Evolutionary conservation across 2,329 filamentous ascomycete species (phyloP).

Genomic region (Exophiala calicioides): DNA sequence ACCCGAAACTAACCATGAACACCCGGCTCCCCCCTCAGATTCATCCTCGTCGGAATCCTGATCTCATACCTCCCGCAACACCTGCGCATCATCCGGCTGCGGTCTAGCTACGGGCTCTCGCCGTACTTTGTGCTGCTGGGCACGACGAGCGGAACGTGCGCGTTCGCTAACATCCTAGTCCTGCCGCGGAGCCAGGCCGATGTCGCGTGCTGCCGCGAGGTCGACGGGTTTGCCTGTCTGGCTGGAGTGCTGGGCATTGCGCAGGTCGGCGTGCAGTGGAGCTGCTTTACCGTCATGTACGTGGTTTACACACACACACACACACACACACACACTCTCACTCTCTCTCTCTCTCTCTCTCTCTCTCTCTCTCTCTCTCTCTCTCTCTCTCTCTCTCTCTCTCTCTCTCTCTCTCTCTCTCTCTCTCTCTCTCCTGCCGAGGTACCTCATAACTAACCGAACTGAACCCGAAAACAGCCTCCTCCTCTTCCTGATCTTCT

Average conservation of each 20-base stretch:
- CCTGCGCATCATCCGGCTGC: slow-evolving; percentile 80
- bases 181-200: slow-evolving; percentile 80
- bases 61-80: slow-evolving; percentile 95
- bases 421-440: too few species aligned
- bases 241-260: slow-evolving; percentile 84
- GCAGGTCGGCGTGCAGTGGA: slow-evolving; percentile 89
- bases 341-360: slow-evolving; percentile 87
- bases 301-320: slow-evolving; percentile 36
- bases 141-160: slow-evolving; percentile 81
- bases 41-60: slow-evolving; percentile 85
- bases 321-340: slow-evolving; percentile 41
- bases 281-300: slow-evolving; percentile 89
- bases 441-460: too few species aligned
- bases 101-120: slow-evolving; percentile 90
- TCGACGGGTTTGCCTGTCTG: slow-evolving; percentile 79
- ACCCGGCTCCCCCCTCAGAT: slow-evolving; percentile 37
- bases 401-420: too few species aligned
- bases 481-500: slow-evolving; percentile 91
- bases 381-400: too few species aligned
- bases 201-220: slow-evolving; percentile 79
- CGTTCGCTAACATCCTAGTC: slow-evolving; percentile 88
- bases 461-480: too few species aligned
- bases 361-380: too few species aligned
- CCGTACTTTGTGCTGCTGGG: slow-evolving; percentile 95
- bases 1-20: too few species aligned